Evolutionary conservation across 2,329 filamentous ascomycete species (phyloP).

Genomic region (Alternaria infectoria): DNA sequence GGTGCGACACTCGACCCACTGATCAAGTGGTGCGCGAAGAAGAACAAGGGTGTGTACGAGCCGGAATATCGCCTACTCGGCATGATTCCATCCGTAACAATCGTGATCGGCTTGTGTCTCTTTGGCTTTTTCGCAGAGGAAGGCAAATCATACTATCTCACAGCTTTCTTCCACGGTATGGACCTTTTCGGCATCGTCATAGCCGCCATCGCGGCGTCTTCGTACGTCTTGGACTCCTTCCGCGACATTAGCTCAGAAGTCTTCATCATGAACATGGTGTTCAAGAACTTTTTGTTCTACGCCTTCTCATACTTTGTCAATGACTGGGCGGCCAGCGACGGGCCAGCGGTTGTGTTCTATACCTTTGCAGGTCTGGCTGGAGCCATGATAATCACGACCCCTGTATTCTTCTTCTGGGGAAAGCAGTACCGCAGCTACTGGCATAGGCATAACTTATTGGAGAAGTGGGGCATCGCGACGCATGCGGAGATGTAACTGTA

Average conservation of each 20-base stretch:
- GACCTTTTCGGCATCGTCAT: constrained; percentile 44
- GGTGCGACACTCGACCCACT: constrained; percentile 45
- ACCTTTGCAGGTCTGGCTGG: constrained; percentile 40
- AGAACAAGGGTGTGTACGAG: constrained; percentile 61
- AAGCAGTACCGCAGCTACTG: constrained; percentile 46
- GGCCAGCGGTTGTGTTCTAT: constrained; percentile 49
- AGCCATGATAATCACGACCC: constrained; percentile 35
- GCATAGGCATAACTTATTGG: constrained; percentile 41
- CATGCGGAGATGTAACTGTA: constrained; percentile 37
- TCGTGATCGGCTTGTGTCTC: constrained; percentile 48
- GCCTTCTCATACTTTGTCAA: constrained; percentile 54
- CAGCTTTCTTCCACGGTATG: constrained; percentile 44
- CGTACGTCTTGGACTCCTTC: constrained; percentile 51
- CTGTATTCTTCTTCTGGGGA: constrained; percentile 44
- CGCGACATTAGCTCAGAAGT: constrained; percentile 51
- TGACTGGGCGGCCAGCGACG: constrained; percentile 48
- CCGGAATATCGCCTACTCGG: constrained; percentile 59
- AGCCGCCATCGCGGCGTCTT: constrained; percentile 39
- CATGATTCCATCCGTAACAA: constrained; percentile 40
- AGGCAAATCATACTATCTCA: constrained; percentile 32
- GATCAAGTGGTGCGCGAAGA: constrained; percentile 54
- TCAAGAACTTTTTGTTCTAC: constrained; percentile 56
- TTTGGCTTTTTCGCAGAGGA: constrained; percentile 46
- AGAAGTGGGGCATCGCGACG: constrained; percentile 42
- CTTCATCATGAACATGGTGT: constrained; percentile 53